Evolutionary conservation across 495 filamentous ascomycete species (phyloP).

Genomic region (Ascodesmis nigricans): DNA sequence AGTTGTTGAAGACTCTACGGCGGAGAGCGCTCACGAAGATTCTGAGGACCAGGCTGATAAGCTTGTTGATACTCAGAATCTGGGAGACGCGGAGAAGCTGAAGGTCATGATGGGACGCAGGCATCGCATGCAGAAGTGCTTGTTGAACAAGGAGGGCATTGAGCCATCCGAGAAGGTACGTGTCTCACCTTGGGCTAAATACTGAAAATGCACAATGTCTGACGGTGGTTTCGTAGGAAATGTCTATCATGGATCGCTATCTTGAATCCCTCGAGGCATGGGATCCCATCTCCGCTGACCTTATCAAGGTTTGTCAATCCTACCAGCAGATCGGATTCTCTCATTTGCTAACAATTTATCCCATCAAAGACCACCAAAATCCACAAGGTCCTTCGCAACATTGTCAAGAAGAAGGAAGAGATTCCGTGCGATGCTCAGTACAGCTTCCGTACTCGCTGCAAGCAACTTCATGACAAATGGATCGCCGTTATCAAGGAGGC

Average conservation of each 20-base stretch:
- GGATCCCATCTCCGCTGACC: conserved; percentile 4
- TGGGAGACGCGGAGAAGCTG: conserved; percentile 1
- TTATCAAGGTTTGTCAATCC: conserved; percentile 12
- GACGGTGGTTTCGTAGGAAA: conserved; percentile 11
- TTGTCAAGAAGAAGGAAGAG: conserved; percentile 35
- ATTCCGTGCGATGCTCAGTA: conserved; percentile 48
- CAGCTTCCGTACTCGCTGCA: conserved; percentile 41
- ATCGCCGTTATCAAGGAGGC: conserved; percentile 29
- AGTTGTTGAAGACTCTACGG: conserved; percentile 14
- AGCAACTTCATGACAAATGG: conserved; percentile 37
- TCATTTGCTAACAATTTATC: conserved; percentile 3
- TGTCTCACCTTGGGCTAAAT: conserved; percentile 2
- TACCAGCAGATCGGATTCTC: background rate
- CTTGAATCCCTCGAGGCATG: conserved; percentile 11
- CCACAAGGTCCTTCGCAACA: conserved; percentile 50
- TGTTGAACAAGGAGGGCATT: conserved; percentile 14
- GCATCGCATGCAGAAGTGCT: conserved; percentile 16
- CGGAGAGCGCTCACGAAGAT: conserved; percentile 12
- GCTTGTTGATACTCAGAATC: background rate
- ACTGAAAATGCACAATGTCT: conserved; percentile 1
- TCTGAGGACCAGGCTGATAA: background rate
- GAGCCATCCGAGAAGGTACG: conserved; percentile 13
- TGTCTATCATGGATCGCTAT: conserved; percentile 13
- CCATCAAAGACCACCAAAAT: conserved; percentile 44
- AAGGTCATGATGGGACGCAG: conserved; percentile 10